These are phyloP conservation scores for Thermomyces lanuginosus DNA, from an alignment of 2,329 filamentous ascomycete species.

Conservation along the genomic window DNA sequence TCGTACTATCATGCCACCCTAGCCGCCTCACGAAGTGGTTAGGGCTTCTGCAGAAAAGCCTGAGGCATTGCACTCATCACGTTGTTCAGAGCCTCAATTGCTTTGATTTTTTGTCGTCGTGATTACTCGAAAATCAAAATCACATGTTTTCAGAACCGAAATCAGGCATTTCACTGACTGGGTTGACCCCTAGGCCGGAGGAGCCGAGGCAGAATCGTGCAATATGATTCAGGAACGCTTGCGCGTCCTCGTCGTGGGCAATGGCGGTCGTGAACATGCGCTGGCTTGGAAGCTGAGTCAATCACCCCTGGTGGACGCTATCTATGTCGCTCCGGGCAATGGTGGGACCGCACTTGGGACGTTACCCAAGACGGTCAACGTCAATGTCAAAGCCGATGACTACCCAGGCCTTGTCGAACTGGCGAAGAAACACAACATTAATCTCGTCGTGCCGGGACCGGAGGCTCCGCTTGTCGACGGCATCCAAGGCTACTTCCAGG, in stretches of 20 bases:
- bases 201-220: too few species aligned
- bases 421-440: slow-evolving; percentile 55
- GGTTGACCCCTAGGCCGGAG: too few species aligned
- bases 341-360: slow-evolving; percentile 55
- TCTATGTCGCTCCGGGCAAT: slow-evolving; percentile 58
- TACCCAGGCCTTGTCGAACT: slow-evolving; percentile 63
- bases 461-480: slow-evolving; percentile 90
- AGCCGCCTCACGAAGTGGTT: too few species aligned
- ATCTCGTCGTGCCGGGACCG: slow-evolving; percentile 76
- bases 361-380: slow-evolving; percentile 51
- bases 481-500: slow-evolving; percentile 65
- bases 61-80: too few species aligned
- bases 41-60: too few species aligned
- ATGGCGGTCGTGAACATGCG: slow-evolving; percentile 86
- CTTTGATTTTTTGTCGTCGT: too few species aligned
- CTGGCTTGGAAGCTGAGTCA: slow-evolving; percentile 87
- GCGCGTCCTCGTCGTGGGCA: slow-evolving; percentile 73
- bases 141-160: too few species aligned
- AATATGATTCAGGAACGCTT: slow-evolving; percentile 34
- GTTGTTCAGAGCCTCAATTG: too few species aligned
- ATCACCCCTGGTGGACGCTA: slow-evolving; percentile 60
- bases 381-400: slow-evolving; percentile 56
- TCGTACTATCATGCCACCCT: too few species aligned
- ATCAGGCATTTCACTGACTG: too few species aligned
- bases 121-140: too few species aligned